Percentiles rank a stretch among this genome's conserved stretches.
Conservation (phyloP, 140 eudicot species). For the Eryngium alpinum region DNA sequence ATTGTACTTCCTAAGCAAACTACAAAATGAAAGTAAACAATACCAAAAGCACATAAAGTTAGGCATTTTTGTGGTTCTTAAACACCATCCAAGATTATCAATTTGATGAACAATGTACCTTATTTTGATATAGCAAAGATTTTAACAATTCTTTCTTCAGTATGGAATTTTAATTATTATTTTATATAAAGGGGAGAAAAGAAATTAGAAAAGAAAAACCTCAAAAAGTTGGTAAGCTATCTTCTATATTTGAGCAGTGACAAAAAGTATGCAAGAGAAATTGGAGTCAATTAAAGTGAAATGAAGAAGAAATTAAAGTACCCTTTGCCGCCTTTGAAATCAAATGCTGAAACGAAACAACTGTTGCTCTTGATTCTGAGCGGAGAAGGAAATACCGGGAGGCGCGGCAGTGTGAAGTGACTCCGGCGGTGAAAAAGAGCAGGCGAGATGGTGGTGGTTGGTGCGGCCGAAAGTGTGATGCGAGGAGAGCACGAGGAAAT, state of each 20-base stretch:
- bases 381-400: slow-evolving; percentile 3
- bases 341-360: neutral
- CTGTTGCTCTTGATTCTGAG: neutral
- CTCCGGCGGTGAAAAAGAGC: neutral
- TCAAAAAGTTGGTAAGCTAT: too few relatives aligned
- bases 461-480: neutral
- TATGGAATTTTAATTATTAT: too few relatives aligned
- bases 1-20: too few relatives aligned
- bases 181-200: too few relatives aligned
- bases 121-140: too few relatives aligned
- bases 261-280: too few relatives aligned
- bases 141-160: too few relatives aligned
- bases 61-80: too few relatives aligned
- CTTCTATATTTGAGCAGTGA: too few relatives aligned
- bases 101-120: too few relatives aligned
- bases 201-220: too few relatives aligned
- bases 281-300: neutral
- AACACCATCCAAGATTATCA: too few relatives aligned
- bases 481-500: neutral
- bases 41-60: neutral
- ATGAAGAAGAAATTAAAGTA: neutral
- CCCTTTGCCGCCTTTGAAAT: slow-evolving; percentile 12
- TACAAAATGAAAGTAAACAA: neutral
- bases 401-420: neutral
- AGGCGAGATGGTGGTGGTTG: neutral